Evolutionary conservation across 2,329 filamentous ascomycete genomes (phyloP).

Genomic region (Trichoderma guizhouense): DNA sequence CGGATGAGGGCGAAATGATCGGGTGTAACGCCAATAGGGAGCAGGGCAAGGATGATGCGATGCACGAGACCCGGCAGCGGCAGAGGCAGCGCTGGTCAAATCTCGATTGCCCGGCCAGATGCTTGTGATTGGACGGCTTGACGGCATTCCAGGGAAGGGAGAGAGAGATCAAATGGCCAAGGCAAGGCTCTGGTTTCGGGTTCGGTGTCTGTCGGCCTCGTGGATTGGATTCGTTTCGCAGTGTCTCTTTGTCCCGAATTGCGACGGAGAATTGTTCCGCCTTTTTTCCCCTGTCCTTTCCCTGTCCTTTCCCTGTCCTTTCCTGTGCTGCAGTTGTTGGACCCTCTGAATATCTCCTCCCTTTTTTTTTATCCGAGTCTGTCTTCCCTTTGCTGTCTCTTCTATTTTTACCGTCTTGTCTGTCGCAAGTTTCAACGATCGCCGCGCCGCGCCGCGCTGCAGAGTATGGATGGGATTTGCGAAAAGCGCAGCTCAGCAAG

Average conservation of each 20-base stretch:
- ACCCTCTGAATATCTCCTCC: neutral
- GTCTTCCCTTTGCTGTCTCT: neutral
- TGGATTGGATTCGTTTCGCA: neutral
- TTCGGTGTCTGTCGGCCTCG: neutral
- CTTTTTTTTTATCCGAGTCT: neutral
- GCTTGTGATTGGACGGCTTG: neutral
- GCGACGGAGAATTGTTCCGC: slow-evolving; percentile 16
- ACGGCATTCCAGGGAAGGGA: slow-evolving; percentile 11
- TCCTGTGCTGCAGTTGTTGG: neutral
- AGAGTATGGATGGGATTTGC: too few species aligned
- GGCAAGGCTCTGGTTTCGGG: neutral
- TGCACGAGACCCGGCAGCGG: neutral
- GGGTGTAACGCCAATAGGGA: slow-evolving; percentile 11
- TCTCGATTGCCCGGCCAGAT: slow-evolving; percentile 1
- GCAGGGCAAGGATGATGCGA: neutral
- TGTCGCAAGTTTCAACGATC: neutral
- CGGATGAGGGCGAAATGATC: slow-evolving; percentile 5
- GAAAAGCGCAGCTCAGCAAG: too few species aligned
- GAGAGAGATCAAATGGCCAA: neutral
- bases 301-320: neutral
- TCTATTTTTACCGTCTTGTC: neutral
- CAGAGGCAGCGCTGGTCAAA: neutral
- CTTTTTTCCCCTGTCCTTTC: too few species aligned
- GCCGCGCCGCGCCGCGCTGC: too few species aligned
- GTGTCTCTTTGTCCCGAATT: neutral